phyloP scores from a whole-genome alignment of 352 stramenopile genomes.

The Phytophthora agathidicida region DNA sequence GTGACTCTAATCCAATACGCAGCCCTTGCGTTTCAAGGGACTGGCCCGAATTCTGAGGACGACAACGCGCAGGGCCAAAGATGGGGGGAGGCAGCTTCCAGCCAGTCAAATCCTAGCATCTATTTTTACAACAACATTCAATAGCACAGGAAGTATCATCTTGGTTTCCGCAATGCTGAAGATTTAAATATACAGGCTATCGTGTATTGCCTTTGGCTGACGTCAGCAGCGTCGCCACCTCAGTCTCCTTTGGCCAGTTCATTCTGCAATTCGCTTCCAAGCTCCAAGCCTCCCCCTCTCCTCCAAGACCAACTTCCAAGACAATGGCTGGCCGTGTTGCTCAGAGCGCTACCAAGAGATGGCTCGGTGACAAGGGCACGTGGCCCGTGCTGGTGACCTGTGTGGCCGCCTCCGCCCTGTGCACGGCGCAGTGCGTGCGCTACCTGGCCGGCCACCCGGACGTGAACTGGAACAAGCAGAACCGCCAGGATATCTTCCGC shows the following conservation, averaged over 20 bases:
- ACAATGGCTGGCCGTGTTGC: constrained; percentile 58
- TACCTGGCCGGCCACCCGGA: constrained; percentile 76
- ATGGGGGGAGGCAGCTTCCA: constrained; percentile 16
- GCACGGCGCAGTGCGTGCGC: constrained; percentile 76
- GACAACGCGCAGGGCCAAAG: constrained; percentile 14
- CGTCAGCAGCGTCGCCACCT: constrained; percentile 25
- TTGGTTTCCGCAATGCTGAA: background rate
- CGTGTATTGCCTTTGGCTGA: background rate
- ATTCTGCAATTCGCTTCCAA: constrained; percentile 74
- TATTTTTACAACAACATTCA: background rate
- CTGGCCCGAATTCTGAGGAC: constrained; percentile 28
- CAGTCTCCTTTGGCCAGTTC: constrained; percentile 29
- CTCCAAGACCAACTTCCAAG: constrained; percentile 29
- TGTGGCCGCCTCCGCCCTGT: constrained; percentile 63
- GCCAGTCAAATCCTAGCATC: constrained; percentile 23
- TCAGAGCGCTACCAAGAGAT: constrained; percentile 63
- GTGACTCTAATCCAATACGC: constrained; percentile 10
- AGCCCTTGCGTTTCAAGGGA: constrained; percentile 34
- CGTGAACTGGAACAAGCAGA: constrained; percentile 82
- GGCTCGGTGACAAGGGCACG: constrained; percentile 78
- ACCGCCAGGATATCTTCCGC: constrained; percentile 71
- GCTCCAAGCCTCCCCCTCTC: constrained; percentile 19
- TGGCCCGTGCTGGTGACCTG: constrained; percentile 81
- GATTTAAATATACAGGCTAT: constrained; percentile 19
- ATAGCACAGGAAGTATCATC: background rate